These are phyloP conservation scores for Leishmania gerbilli DNA, from an alignment of 208 protist genomes.

Conservation along the genomic window DNA sequence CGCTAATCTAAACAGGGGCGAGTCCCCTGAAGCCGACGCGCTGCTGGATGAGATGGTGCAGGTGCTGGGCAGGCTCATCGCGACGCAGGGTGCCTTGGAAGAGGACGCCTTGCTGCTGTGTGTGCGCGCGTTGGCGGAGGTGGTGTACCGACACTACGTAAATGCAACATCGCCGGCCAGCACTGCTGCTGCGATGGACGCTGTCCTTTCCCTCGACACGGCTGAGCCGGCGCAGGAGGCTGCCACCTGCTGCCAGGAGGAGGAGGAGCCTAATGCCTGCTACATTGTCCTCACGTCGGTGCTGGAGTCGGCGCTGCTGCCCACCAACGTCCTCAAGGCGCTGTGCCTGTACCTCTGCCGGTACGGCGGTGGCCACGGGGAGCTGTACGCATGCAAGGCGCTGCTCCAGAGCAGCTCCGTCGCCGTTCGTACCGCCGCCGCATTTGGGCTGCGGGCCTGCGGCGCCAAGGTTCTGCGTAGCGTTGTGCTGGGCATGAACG, in stretches of 20 bases:
- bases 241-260: slow-evolving; percentile 37
- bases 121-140: slow-evolving; percentile 45
- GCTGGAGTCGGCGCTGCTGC: slow-evolving; percentile 43
- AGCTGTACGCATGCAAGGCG: slow-evolving; percentile 61
- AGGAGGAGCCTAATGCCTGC: slow-evolving; percentile 39
- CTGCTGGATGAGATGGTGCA: slow-evolving; percentile 51
- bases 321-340: slow-evolving; percentile 54
- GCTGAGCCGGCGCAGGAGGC: slow-evolving; percentile 33
- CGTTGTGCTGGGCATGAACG: slow-evolving; percentile 63
- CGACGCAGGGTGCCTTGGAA: slow-evolving; percentile 32
- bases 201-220: slow-evolving; percentile 7
- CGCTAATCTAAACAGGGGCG: slow-evolving; percentile 12
- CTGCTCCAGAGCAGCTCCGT: slow-evolving; percentile 44
- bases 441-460: slow-evolving; percentile 64
- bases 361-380: slow-evolving; percentile 62
- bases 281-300: slow-evolving; percentile 55
- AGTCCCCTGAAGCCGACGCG: slow-evolving; percentile 1
- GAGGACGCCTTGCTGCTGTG: slow-evolving; percentile 61
- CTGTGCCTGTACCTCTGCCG: slow-evolving; percentile 61
- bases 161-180: background rate
- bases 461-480: slow-evolving; percentile 59
- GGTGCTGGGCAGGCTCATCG: slow-evolving; percentile 37
- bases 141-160: slow-evolving; percentile 21
- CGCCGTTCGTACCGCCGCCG: slow-evolving; percentile 43
- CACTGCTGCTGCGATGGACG: background rate